Conservation (phyloP, 257 asterid genomes). For the Primulina eburnea region DNA sequence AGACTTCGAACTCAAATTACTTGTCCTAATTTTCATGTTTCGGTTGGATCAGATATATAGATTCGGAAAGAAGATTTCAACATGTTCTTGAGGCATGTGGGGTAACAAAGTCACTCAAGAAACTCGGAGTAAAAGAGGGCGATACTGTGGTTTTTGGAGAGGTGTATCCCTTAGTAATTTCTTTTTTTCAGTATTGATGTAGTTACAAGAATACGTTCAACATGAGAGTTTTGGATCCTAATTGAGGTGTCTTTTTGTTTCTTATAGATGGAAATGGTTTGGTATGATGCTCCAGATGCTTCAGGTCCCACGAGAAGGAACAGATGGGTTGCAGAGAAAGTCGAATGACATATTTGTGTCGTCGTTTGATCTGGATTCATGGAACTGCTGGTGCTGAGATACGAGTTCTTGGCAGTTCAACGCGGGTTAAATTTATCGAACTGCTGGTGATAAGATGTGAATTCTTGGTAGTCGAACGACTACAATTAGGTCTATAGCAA, state of each 20-base stretch:
- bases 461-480: no score
- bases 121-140: slow-evolving; percentile 88
- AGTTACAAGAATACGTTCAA: neutral
- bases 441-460: no score
- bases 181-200: neutral
- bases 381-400: no score
- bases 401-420: no score
- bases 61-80: slow-evolving; percentile 87
- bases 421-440: no score
- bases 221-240: neutral
- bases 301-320: slow-evolving; percentile 53
- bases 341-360: slow-evolving; percentile 22
- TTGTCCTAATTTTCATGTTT: slow-evolving; percentile 8
- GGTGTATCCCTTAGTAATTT: slow-evolving; percentile 44
- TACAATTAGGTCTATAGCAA: no score
- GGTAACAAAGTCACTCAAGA: slow-evolving; percentile 73
- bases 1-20: neutral
- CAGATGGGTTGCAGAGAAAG: slow-evolving; percentile 42
- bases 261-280: slow-evolving; percentile 79
- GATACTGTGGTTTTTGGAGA: slow-evolving; percentile 90
- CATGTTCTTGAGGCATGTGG: slow-evolving; percentile 92
- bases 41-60: slow-evolving; percentile 60
- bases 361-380: no score
- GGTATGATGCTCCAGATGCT: slow-evolving; percentile 63
- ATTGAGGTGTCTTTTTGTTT: slow-evolving; percentile 5